phyloP scores from a whole-genome alignment of 768 basidiomycete species.

The Lactarius psammicola region DNA sequence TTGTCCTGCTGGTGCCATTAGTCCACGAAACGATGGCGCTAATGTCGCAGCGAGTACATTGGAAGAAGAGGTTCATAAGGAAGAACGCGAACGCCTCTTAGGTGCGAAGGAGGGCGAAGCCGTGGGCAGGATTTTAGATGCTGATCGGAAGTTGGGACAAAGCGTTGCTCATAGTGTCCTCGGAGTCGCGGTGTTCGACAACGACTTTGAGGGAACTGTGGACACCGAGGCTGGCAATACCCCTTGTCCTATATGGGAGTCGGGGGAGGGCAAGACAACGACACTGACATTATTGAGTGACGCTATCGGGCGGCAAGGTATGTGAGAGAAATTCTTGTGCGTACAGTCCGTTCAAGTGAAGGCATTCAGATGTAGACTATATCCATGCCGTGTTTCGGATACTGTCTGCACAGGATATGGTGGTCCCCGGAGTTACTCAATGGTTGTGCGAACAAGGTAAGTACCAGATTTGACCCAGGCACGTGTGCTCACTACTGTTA shows the following conservation, averaged over 20 bases:
- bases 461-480: background rate
- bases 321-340: slow-evolving; percentile 5
- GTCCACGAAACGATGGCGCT: slow-evolving; percentile 12
- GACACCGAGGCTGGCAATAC: background rate
- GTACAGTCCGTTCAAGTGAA: background rate
- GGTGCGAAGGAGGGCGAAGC: slow-evolving; percentile 35
- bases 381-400: slow-evolving; percentile 44
- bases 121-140: slow-evolving; percentile 35
- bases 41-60: slow-evolving; percentile 15
- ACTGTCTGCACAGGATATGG: slow-evolving; percentile 38
- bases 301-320: slow-evolving; percentile 15
- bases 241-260: background rate
- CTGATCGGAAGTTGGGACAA: slow-evolving; percentile 26
- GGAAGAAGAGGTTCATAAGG: slow-evolving; percentile 28
- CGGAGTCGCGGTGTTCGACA: slow-evolving; percentile 11
- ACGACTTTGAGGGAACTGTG: slow-evolving; percentile 2
- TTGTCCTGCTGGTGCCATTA: slow-evolving; percentile 5
- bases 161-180: background rate
- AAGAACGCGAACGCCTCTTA: slow-evolving; percentile 34
- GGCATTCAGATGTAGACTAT: slow-evolving; percentile 40
- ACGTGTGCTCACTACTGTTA: slow-evolving; percentile 19
- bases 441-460: slow-evolving; percentile 47
- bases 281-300: slow-evolving; percentile 15
- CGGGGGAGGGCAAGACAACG: slow-evolving; percentile 6
- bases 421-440: slow-evolving; percentile 36